phyloP scores from a whole-genome alignment of 2,329 filamentous ascomycete genomes.

The Didymella keratinophila region DNA sequence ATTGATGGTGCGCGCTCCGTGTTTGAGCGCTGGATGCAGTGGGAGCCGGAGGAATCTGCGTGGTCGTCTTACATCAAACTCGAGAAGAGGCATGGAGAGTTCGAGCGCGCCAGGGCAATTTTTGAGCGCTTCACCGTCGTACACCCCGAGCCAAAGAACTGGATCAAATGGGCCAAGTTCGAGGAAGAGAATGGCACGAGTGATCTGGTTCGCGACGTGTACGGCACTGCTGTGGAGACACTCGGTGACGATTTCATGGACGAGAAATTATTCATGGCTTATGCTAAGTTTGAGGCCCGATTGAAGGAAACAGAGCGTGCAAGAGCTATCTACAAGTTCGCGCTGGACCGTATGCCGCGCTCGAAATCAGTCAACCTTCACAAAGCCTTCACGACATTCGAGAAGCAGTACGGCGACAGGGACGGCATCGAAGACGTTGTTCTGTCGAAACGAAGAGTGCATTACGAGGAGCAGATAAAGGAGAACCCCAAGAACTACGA shows the following conservation, averaged over 20 bases:
- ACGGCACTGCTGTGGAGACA: constrained; percentile 84
- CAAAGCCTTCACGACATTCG: constrained; percentile 95
- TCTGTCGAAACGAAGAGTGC: constrained; percentile 87
- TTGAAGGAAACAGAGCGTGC: constrained; percentile 95
- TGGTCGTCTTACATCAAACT: constrained; percentile 97
- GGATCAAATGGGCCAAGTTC: constrained; percentile 98
- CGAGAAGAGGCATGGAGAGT: constrained; percentile 94
- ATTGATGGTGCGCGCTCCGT: constrained; percentile 90
- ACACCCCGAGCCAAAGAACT: constrained; percentile 93
- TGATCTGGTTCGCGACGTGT: constrained; percentile 91
- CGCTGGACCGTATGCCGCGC: constrained; percentile 86
- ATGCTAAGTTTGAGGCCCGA: constrained; percentile 93
- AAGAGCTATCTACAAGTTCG: constrained; percentile 95
- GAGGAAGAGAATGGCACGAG: constrained; percentile 95
- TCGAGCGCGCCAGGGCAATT: constrained; percentile 86
- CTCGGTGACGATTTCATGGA: constrained; percentile 95
- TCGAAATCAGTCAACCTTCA: constrained; percentile 86
- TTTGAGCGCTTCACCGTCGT: constrained; percentile 91
- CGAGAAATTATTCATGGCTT: constrained; percentile 93
- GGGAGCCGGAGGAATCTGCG: constrained; percentile 94
- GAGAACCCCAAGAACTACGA: constrained; percentile 98
- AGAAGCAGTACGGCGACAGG: constrained; percentile 95
- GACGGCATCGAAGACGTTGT: constrained; percentile 97
- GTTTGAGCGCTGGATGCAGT: constrained; percentile 98
- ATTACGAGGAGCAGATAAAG: constrained; percentile 93